phyloP scores from a whole-genome alignment of 176 grass and related monocot genomes.

The Zea mays region DNA sequence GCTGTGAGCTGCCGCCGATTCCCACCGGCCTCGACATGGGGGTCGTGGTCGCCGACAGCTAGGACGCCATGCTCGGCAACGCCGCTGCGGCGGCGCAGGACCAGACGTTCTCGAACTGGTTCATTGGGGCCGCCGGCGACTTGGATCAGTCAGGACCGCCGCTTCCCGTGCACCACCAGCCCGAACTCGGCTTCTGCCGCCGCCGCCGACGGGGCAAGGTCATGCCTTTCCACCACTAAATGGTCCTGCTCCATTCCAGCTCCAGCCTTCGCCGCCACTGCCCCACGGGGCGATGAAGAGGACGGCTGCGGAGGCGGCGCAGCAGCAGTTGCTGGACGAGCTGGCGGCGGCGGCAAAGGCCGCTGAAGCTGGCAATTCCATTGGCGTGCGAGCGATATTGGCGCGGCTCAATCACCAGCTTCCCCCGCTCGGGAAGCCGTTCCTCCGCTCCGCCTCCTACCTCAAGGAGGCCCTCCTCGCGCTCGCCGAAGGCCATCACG shows the following conservation, averaged over 20 bases:
- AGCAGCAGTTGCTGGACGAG: constrained; percentile 60
- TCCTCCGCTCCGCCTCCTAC: constrained; percentile 91
- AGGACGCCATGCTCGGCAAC: too few relatives aligned
- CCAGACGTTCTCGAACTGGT: too few relatives aligned
- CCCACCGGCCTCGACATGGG: too few relatives aligned
- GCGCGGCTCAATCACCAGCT: constrained; percentile 99
- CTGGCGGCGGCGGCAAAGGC: constrained; percentile 78
- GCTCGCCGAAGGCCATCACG: constrained; percentile 44
- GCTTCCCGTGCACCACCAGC: too few relatives aligned
- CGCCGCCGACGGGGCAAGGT: constrained; percentile 13
- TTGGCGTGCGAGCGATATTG: constrained; percentile 95
- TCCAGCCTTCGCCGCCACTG: constrained; percentile 54
- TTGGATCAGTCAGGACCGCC: too few relatives aligned
- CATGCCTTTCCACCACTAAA: constrained; percentile 42
- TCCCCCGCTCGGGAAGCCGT: constrained; percentile 81
- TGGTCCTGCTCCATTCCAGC: constrained; percentile 46
- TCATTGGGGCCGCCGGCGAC: too few relatives aligned
- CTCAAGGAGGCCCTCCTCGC: constrained; percentile 86
- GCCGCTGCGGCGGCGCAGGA: too few relatives aligned
- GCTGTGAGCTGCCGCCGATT: too few relatives aligned
- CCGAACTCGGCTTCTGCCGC: constrained; percentile 30
- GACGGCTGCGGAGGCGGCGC: constrained; percentile 37
- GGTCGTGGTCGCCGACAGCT: too few relatives aligned
- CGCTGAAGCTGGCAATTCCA: constrained; percentile 67
- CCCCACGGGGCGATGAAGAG: constrained; percentile 37